These are phyloP conservation scores for Xylaria sp. DNA, from an alignment of 2,329 filamentous ascomycete species.

Conservation along the genomic window DNA sequence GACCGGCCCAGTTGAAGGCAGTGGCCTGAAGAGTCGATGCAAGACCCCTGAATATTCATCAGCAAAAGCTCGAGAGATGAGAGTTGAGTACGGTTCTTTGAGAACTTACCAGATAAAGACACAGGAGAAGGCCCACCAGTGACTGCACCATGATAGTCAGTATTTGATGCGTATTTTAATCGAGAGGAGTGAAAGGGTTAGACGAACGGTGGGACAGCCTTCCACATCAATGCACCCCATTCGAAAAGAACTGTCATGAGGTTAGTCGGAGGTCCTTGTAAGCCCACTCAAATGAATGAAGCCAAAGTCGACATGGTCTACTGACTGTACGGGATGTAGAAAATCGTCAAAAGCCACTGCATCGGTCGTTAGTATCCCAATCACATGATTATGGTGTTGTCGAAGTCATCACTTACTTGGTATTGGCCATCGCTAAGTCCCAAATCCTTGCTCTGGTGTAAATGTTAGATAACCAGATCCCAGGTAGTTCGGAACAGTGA, in stretches of 20 bases:
- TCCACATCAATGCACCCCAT: conserved; percentile 40
- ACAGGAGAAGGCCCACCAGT: conserved; percentile 29
- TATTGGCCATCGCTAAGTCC: conserved; percentile 36
- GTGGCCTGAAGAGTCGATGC: conserved; percentile 31
- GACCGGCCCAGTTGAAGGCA: conserved; percentile 29
- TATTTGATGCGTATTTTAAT: neutral
- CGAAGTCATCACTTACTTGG: conserved; percentile 27
- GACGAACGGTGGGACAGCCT: conserved; percentile 36
- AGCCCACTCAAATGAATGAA: neutral
- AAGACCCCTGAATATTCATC: conserved; percentile 23
- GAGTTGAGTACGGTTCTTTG: neutral
- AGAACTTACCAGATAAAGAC: conserved; percentile 29
- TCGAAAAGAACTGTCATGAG: conserved; percentile 36
- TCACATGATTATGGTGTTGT: neutral
- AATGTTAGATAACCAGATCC: neutral
- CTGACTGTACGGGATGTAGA: conserved; percentile 41
- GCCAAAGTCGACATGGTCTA: neutral
- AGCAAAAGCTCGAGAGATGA: neutral
- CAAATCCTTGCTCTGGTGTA: conserved; percentile 28
- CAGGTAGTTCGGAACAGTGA: neutral
- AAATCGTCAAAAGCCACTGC: conserved; percentile 41
- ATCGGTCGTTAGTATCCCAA: conserved; percentile 5
- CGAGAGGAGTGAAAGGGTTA: neutral
- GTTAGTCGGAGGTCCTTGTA: neutral
- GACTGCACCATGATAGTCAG: conserved; percentile 17